These are phyloP conservation scores for Mycena vitilis DNA, from an alignment of 768 basidiomycete genomes.

Conservation along the genomic window DNA sequence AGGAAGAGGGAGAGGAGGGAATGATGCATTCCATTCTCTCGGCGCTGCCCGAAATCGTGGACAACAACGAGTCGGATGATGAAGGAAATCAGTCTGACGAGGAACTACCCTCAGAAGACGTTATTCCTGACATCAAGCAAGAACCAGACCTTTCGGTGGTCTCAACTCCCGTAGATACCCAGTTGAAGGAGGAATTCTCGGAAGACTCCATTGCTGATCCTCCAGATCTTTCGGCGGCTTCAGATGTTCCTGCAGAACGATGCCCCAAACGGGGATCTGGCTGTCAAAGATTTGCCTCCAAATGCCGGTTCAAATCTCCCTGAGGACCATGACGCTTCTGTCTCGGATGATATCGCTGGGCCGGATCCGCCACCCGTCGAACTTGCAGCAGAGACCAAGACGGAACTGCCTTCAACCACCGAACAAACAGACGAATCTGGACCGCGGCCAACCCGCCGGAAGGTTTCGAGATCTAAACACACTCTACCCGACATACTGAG, in stretches of 20 bases:
- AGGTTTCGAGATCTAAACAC: conserved; percentile 39
- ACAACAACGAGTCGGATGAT: conserved; percentile 44
- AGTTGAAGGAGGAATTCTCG: conserved; percentile 16
- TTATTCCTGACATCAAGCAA: conserved; percentile 14
- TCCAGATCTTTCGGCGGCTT: background rate
- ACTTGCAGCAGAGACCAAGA: background rate
- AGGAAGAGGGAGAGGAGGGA: conserved; percentile 67
- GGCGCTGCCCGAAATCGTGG: conserved; percentile 51
- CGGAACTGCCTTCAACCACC: background rate
- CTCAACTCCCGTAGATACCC: too few species aligned
- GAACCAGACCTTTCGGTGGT: background rate
- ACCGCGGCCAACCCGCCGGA: conserved; percentile 6
- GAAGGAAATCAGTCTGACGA: conserved; percentile 21
- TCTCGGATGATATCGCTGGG: background rate
- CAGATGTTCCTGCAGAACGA: background rate
- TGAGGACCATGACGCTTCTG: background rate
- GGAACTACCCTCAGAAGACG: conserved; percentile 17
- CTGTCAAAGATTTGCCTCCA: background rate
- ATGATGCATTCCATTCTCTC: conserved; percentile 52
- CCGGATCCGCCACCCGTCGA: background rate
- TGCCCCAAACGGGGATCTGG: background rate
- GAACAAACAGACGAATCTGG: conserved; percentile 15
- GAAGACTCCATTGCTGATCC: background rate
- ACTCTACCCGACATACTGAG: conserved; percentile 63
- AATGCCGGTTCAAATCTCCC: background rate